These are phyloP conservation scores for Hygrophoropsis aurantiaca DNA, from an alignment of 768 basidiomycete genomes.

Conservation along the genomic window DNA sequence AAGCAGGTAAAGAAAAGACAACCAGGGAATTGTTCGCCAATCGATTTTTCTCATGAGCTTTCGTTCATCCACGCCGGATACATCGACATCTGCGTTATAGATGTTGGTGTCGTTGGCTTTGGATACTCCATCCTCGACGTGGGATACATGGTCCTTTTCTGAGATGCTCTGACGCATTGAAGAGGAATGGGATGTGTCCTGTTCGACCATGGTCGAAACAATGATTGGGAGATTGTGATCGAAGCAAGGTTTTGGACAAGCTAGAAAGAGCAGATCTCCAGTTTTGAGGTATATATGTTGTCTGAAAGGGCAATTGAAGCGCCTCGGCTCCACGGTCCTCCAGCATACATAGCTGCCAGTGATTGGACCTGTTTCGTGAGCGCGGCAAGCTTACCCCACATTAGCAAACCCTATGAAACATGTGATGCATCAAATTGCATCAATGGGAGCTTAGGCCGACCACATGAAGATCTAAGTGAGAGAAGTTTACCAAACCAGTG, in stretches of 20 bases:
- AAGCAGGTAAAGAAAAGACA: constrained; percentile 73
- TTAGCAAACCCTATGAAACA: not conserved
- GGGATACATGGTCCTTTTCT: constrained; percentile 7
- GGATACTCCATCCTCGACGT: constrained; percentile 4
- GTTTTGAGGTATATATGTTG: not conserved
- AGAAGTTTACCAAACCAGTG: no score
- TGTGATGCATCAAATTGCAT: no score
- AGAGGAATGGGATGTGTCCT: not conserved
- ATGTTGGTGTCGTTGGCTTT: constrained; percentile 1
- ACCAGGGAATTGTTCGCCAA: constrained; percentile 64
- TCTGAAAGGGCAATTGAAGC: not conserved
- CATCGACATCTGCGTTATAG: constrained; percentile 51
- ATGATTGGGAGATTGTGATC: not conserved
- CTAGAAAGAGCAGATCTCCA: not conserved
- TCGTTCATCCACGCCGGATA: constrained; percentile 63
- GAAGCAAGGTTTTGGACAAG: not conserved
- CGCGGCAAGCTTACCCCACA: constrained; percentile 3
- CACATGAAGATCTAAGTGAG: no score
- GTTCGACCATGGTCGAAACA: not conserved
- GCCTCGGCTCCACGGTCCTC: constrained; percentile 4
- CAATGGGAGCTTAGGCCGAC: no score
- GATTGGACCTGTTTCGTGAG: not conserved
- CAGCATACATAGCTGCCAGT: not conserved
- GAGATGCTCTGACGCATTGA: constrained; percentile 3
- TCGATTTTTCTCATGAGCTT: constrained; percentile 73